phyloP scores from a whole-genome alignment of 441 rosid species.

The Syzygium syzygioides region DNA sequence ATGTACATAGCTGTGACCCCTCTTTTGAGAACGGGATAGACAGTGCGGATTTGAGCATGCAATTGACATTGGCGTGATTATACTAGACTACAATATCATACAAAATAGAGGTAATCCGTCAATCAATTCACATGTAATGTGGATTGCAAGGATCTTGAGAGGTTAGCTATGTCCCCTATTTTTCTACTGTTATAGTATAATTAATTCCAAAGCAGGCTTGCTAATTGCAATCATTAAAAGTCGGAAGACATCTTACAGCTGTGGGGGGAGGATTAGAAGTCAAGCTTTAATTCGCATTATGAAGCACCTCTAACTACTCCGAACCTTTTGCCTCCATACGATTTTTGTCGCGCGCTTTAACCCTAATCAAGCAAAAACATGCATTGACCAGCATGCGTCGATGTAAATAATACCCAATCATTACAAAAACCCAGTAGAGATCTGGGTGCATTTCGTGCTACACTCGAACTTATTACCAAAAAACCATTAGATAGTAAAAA shows the following conservation, averaged over 20 bases:
- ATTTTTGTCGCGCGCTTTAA: not conserved
- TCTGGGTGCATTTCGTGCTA: not conserved
- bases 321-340: not conserved
- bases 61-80: not conserved
- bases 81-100: not conserved
- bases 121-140: not conserved
- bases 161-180: not conserved
- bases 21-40: not conserved
- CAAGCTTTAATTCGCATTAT: not conserved
- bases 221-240: not conserved
- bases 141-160: not conserved
- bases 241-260: not conserved
- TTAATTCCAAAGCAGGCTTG: not conserved
- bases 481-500: not conserved
- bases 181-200: not conserved
- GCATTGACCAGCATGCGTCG: not conserved
- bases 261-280: not conserved
- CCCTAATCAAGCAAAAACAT: not conserved
- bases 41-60: not conserved
- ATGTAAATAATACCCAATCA: not conserved
- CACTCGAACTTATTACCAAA: not conserved
- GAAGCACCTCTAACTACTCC: not conserved
- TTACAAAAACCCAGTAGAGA: not conserved
- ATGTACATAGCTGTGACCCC: not conserved
- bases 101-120: not conserved